Conservation (phyloP, 169 alveolate genomes). For the Eimeria maxima region DNA sequence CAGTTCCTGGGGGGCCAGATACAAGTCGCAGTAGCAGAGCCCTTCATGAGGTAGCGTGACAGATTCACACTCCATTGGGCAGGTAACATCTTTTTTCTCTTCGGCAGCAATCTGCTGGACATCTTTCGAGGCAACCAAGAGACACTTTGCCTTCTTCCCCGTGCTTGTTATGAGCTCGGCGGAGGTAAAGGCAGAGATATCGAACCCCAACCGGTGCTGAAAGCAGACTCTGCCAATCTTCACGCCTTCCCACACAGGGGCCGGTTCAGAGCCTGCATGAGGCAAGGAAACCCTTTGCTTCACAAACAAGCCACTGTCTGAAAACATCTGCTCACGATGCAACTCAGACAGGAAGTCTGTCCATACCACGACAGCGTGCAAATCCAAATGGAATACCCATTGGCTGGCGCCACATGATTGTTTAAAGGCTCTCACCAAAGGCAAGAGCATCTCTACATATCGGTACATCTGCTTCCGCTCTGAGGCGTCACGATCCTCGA, state of each 20-base stretch:
- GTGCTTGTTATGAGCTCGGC: constrained; percentile 63
- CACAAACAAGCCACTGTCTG: constrained; percentile 19
- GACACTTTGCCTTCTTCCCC: constrained; percentile 61
- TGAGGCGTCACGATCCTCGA: constrained; percentile 56
- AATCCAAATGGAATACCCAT: constrained; percentile 50
- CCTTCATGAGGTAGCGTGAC: constrained; percentile 46
- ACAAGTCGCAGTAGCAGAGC: constrained; percentile 55
- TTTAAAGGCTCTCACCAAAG: constrained; percentile 30
- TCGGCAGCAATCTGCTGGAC: background rate
- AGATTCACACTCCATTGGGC: background rate
- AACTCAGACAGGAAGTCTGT: constrained; percentile 63
- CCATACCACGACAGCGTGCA: constrained; percentile 75
- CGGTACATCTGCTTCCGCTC: constrained; percentile 66
- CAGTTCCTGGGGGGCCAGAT: constrained; percentile 27
- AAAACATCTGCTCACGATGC: constrained; percentile 47
- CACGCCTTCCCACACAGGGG: constrained; percentile 1
- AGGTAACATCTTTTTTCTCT: background rate
- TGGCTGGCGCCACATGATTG: constrained; percentile 9
- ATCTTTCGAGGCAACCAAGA: background rate
- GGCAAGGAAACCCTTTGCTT: background rate
- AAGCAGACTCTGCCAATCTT: constrained; percentile 74
- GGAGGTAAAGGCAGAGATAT: background rate
- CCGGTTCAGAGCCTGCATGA: background rate
- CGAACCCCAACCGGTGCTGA: constrained; percentile 75
- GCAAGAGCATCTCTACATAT: constrained; percentile 38